Percentiles rank a stretch among this genome's conserved stretches.
Conservation (phyloP, 148 eudicot species). For the Camellia sinensis region DNA sequence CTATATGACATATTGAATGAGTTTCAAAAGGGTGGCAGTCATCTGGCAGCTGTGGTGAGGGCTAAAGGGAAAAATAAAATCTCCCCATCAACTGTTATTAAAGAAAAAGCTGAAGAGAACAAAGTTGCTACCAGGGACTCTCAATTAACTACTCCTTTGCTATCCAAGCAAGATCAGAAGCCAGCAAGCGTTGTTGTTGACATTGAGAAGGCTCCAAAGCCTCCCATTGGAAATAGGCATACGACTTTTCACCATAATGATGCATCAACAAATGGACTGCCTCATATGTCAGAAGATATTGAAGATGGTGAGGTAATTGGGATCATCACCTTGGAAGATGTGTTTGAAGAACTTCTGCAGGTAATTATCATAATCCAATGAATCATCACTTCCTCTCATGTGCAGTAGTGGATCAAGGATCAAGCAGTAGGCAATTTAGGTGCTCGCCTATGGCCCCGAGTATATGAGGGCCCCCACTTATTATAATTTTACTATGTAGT, state of each 20-base stretch:
- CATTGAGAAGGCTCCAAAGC: slow-evolving; percentile 54
- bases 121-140: slow-evolving; percentile 25
- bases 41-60: slow-evolving; percentile 97
- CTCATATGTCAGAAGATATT: slow-evolving; percentile 48
- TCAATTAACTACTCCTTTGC: slow-evolving; percentile 58
- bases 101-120: slow-evolving; percentile 32
- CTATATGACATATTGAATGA: slow-evolving; percentile 93
- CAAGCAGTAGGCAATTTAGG: too few species aligned
- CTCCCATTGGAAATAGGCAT: slow-evolving; percentile 18
- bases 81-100: slow-evolving; percentile 32
- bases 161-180: slow-evolving; percentile 44
- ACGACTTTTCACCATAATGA: slow-evolving; percentile 15
- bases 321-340: slow-evolving; percentile 95
- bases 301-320: slow-evolving; percentile 95
- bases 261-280: slow-evolving; percentile 25
- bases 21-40: slow-evolving; percentile 96
- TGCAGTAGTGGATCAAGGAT: not conserved
- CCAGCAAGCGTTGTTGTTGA: slow-evolving; percentile 53
- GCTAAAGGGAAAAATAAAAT: slow-evolving; percentile 41
- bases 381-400: not conserved
- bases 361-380: slow-evolving; percentile 25
- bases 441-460: too few species aligned
- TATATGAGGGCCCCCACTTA: too few species aligned
- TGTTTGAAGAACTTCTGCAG: slow-evolving; percentile 97
- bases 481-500: too few species aligned